phyloP scores from a whole-genome alignment of 176 grass and related monocot species.

The Oryza coarctata region DNA sequence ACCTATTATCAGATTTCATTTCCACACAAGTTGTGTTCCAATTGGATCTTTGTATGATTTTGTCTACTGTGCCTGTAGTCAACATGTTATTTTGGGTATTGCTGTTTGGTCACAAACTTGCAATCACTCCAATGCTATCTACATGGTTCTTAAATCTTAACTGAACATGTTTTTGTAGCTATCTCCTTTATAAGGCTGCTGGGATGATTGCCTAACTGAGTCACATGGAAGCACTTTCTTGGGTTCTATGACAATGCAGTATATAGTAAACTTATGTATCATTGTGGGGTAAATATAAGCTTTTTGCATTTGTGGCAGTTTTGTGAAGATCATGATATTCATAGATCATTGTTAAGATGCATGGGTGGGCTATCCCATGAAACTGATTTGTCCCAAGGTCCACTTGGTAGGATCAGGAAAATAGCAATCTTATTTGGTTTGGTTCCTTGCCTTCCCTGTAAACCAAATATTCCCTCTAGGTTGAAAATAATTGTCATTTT shows the following conservation, averaged over 20 bases:
- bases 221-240: not conserved
- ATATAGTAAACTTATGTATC: not conserved
- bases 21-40: not conserved
- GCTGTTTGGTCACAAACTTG: not conserved
- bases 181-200: not conserved
- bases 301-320: not conserved
- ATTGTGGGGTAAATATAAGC: not conserved
- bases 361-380: not conserved
- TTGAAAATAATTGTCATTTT: too few relatives aligned
- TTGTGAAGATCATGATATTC: not conserved
- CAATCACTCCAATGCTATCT: not conserved
- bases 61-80: not conserved
- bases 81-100: not conserved
- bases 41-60: not conserved
- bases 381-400: not conserved
- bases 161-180: not conserved
- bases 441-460: not conserved
- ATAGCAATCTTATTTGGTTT: not conserved
- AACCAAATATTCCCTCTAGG: too few relatives aligned
- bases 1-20: not conserved
- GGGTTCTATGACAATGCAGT: not conserved
- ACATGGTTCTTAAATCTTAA: not conserved
- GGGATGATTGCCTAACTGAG: constrained; percentile 13
- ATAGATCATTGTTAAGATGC: not conserved
- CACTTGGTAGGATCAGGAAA: not conserved